Evolutionary conservation across 768 basidiomycete species (phyloP).

Genomic region (Mycena vulgaris): DNA sequence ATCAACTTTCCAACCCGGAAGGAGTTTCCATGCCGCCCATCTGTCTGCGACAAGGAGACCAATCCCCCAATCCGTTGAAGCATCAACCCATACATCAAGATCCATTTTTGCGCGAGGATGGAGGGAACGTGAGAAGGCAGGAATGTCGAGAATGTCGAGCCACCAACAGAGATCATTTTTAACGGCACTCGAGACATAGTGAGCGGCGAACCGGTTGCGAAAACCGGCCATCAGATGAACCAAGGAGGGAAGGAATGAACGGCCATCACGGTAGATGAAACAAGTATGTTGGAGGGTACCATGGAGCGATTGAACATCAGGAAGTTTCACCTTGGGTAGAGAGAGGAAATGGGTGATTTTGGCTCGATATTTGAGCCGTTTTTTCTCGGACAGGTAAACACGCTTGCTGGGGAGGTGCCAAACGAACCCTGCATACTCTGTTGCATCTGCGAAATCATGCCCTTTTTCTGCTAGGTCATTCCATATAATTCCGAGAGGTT

Average conservation of each 20-base stretch:
- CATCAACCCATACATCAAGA: slow-evolving; percentile 44
- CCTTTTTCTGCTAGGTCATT: neutral
- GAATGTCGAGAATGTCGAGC: neutral
- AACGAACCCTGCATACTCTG: neutral
- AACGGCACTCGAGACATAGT: neutral
- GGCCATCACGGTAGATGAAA: neutral
- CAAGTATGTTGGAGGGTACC: neutral
- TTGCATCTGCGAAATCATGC: neutral
- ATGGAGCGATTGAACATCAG: neutral
- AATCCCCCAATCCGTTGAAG: slow-evolving; percentile 48
- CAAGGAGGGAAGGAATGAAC: neutral
- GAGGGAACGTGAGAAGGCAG: neutral
- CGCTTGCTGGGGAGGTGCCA: neutral
- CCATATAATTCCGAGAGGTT: neutral
- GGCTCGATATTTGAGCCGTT: neutral
- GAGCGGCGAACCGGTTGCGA: neutral
- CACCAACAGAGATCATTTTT: slow-evolving; percentile 24
- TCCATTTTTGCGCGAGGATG: neutral
- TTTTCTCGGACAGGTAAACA: neutral
- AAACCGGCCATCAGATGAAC: neutral
- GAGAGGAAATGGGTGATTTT: neutral
- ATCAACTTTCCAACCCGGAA: neutral
- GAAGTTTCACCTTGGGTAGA: neutral
- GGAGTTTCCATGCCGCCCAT: neutral
- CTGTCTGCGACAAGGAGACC: slow-evolving; percentile 37